Evolutionary conservation across 2,329 filamentous ascomycete species (phyloP).

Genomic region (Davidsoniella neocaledoniae): DNA sequence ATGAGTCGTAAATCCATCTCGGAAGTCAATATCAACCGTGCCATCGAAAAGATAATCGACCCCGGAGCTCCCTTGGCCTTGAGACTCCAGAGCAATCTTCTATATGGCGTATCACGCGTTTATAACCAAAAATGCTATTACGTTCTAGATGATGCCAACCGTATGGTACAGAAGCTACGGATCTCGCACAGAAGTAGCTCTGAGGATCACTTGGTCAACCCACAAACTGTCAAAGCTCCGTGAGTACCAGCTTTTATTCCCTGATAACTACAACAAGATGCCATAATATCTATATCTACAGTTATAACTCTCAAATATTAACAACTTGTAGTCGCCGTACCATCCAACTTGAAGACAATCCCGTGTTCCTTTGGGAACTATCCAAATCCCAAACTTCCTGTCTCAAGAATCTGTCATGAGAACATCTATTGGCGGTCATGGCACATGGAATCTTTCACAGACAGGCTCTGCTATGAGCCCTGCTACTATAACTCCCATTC

Average conservation of each 20-base stretch:
- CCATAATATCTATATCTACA: neutral
- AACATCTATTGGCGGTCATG: neutral
- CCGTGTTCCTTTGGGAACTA: conserved; percentile 53
- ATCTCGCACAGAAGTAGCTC: conserved; percentile 16
- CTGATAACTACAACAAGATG: neutral
- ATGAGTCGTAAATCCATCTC: conserved; percentile 80
- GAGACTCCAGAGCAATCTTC: conserved; percentile 72
- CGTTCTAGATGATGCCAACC: conserved; percentile 64
- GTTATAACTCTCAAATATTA: conserved; percentile 16
- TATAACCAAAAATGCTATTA: conserved; percentile 79
- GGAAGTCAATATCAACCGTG: conserved; percentile 70
- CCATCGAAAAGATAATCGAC: conserved; percentile 74
- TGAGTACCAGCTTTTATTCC: conserved; percentile 24
- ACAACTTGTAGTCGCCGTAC: conserved; percentile 45
- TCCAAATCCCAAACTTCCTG: conserved; percentile 36
- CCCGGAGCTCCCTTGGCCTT: conserved; percentile 73
- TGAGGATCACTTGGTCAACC: conserved; percentile 35
- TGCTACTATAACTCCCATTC: neutral
- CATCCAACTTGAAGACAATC: conserved; percentile 67
- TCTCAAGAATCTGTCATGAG: conserved; percentile 8
- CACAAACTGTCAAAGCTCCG: conserved; percentile 55
- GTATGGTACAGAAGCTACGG: conserved; percentile 25
- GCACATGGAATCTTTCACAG: neutral
- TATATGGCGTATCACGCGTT: conserved; percentile 73
- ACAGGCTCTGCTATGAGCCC: conserved; percentile 12